A percentile compares a stretch with the other conserved stretches of the same genome.
These are phyloP conservation scores for Citrus trifoliata DNA, from an alignment of 345 rosid species.

Conservation along the genomic window DNA sequence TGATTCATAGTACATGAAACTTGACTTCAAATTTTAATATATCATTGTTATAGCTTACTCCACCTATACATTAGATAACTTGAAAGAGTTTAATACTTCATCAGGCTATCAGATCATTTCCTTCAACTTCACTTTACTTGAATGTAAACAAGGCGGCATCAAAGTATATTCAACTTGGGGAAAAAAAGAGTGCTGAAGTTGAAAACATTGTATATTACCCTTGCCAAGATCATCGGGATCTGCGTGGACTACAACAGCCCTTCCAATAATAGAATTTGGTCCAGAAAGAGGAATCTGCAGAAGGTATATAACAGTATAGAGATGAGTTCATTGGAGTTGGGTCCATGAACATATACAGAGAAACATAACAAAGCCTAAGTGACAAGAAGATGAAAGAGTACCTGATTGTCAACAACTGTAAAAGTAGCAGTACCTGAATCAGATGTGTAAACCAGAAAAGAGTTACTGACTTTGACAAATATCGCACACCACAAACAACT, in stretches of 20 bases:
- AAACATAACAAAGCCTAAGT: background rate
- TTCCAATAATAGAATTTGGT: conserved; percentile 74
- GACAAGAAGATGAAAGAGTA: conserved; percentile 2
- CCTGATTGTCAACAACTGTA: conserved; percentile 65
- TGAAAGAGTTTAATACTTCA: background rate
- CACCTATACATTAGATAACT: background rate
- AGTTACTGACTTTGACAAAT: background rate
- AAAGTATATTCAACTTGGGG: background rate
- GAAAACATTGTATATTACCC: background rate
- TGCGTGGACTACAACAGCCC: conserved; percentile 89
- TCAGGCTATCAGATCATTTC: background rate
- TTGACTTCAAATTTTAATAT: background rate
- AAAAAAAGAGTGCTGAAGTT: background rate
- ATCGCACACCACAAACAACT: background rate
- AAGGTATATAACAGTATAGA: background rate
- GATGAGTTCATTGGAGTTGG: background rate
- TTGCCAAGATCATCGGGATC: conserved; percentile 94
- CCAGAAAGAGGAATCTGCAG: conserved; percentile 79
- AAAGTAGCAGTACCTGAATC: conserved; percentile 64
- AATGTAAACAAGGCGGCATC: background rate
- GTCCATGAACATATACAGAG: background rate
- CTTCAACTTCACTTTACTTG: background rate
- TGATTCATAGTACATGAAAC: background rate
- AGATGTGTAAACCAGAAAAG: conserved; percentile 5
- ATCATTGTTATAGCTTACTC: background rate